Base-by-base conservation (phyloP, 2,329 filamentous ascomycete genomes). In the Chrysoporthe austroafricana region DNA sequence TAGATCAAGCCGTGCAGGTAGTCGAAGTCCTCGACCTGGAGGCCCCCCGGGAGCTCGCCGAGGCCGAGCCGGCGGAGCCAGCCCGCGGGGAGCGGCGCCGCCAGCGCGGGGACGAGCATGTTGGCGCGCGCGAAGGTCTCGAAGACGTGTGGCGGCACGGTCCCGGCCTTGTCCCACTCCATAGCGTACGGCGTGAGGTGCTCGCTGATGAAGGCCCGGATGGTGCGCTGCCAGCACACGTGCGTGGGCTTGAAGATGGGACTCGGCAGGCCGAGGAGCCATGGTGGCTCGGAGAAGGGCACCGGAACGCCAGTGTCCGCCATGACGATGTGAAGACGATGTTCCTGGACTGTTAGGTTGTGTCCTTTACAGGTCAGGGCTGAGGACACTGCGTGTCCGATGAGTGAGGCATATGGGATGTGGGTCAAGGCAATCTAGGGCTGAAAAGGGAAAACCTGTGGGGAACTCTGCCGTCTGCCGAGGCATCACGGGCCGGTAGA, bases 231-330 rank as follows among this genome's bases (percentile, higher is more conserved):
- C 82, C 89, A 92, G 74, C 79, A 80, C 16, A 82, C 80, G 75
- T 93, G 90, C 4, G 88, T 87, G 3, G 85, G 82, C 34, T 85
- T 89, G 80, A 91, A 91, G 80, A 92, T 91, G 14, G 91, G 88
- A 0, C 89, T 91, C 0, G 91, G 91, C 2, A 92, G 81, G 63
- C 90, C 90, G 72, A 82, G 83, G 59, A 93, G 83, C 79, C 90
- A 93, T 1, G 90, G 85, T 1, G 91, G 91, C 73, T 94, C 91
- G 5, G 89, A 88, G 79, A 93, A 92, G 62, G 91, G 91, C 36
- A 91, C 57, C 11, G 62, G 68, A 11, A 48, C 61, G 4, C n/a
- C 4, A 16, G 63, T 64, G 9, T 54, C n/a, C 34, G 43, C 32
- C 36, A 39, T 61, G 9, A 9, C 44, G 52, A 6, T 39, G 34